Evolutionary conservation across 2,329 filamentous ascomycete genomes (phyloP).

Genomic region (Trematosphaeria pertusa): DNA sequence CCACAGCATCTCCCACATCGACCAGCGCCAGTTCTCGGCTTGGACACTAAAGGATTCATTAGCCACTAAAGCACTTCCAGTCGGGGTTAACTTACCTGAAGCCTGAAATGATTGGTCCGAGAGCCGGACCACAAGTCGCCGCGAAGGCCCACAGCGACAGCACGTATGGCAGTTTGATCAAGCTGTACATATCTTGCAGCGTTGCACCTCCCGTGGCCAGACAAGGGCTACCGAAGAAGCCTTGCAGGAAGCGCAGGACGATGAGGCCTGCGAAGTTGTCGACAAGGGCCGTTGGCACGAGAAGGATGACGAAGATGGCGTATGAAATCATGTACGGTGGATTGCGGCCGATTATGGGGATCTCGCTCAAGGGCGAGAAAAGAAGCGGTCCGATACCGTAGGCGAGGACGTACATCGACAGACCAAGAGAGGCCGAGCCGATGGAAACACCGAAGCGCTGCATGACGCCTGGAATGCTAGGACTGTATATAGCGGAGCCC

Average conservation of each 20-base stretch:
- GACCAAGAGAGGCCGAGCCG: constrained; percentile 62
- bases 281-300: constrained; percentile 68
- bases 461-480: constrained; percentile 56
- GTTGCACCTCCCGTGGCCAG: constrained; percentile 48
- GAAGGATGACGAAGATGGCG: constrained; percentile 71
- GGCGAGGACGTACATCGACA: constrained; percentile 69
- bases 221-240: constrained; percentile 49
- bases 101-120: constrained; percentile 69
- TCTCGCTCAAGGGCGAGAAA: constrained; percentile 71
- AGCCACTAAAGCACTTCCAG: no score
- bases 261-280: constrained; percentile 69
- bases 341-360: constrained; percentile 71
- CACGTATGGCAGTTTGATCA: constrained; percentile 54
- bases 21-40: constrained; percentile 77
- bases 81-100: no score
- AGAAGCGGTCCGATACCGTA: constrained; percentile 68
- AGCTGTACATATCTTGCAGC: constrained; percentile 48
- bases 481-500: constrained; percentile 60
- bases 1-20: constrained; percentile 88
- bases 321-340: constrained; percentile 73
- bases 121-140: constrained; percentile 69
- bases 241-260: constrained; percentile 55
- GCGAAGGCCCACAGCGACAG: constrained; percentile 55
- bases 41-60: no score
- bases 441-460: constrained; percentile 60